phyloP scores from a whole-genome alignment of 106 monocot species.

The Allium sativum region DNA sequence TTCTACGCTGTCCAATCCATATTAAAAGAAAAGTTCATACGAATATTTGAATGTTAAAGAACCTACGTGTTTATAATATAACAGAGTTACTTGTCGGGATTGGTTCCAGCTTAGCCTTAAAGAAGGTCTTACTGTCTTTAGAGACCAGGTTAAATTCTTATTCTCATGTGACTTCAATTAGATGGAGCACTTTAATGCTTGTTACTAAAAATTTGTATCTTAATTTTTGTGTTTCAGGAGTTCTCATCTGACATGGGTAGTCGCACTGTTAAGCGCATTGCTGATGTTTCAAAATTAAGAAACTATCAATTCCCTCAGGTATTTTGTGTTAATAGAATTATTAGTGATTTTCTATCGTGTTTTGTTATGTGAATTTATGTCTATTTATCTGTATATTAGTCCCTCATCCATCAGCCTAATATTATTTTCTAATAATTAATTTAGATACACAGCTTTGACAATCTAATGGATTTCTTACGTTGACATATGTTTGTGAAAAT shows the following conservation, averaged over 20 bases:
- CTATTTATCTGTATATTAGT: too few species aligned
- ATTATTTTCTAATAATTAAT: too few species aligned
- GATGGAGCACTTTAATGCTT: neutral
- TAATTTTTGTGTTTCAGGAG: slow-evolving; percentile 33
- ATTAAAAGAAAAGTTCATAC: neutral
- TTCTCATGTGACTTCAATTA: neutral
- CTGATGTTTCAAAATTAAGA: slow-evolving; percentile 86
- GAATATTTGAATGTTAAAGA: neutral
- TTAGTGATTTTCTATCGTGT: too few species aligned
- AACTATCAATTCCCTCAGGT: slow-evolving; percentile 96
- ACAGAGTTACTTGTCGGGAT: slow-evolving; percentile 97
- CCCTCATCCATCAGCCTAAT: too few species aligned
- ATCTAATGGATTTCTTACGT: too few species aligned
- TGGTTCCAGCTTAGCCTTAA: slow-evolving; percentile 99
- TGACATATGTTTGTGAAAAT: too few species aligned
- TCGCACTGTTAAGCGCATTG: slow-evolving; percentile 87
- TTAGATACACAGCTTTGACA: too few species aligned
- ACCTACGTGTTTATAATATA: slow-evolving; percentile 1
- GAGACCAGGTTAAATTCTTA: slow-evolving; percentile 65
- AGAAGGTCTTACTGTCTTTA: slow-evolving; percentile 98
- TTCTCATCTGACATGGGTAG: slow-evolving; percentile 99
- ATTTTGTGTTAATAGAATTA: neutral
- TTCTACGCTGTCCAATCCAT: neutral
- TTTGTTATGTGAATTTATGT: too few species aligned
- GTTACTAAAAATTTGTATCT: neutral